Evolutionary conservation across 495 filamentous ascomycete species (phyloP).

Genomic region (Mytilinidion resinicola): DNA sequence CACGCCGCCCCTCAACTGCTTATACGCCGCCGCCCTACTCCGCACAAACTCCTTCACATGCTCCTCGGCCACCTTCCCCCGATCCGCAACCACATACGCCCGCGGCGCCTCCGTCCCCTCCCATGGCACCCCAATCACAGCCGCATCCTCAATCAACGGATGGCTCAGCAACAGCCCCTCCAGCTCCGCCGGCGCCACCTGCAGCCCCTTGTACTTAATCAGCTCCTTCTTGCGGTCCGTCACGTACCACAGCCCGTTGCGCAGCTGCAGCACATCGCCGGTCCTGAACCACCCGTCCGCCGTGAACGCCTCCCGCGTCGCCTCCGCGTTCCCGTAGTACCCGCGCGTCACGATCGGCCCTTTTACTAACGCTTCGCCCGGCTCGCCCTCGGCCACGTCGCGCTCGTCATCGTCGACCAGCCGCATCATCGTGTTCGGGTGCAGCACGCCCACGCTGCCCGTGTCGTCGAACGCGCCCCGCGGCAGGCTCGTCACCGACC

Average conservation of each 20-base stretch:
- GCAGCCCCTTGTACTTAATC: constrained; percentile 38
- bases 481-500: constrained; percentile 33
- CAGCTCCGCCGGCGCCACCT: constrained; percentile 39
- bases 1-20: too few species aligned
- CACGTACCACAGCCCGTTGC: constrained; percentile 33
- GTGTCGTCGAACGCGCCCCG: constrained; percentile 29
- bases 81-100: too few species aligned
- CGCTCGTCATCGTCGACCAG: constrained; percentile 44
- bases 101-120: too few species aligned
- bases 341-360: constrained; percentile 40
- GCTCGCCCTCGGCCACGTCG: constrained; percentile 26
- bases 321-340: constrained; percentile 37
- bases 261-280: constrained; percentile 35
- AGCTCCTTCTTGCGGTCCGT: constrained; percentile 42
- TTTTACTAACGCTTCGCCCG: constrained; percentile 35
- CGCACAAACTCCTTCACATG: too few species aligned
- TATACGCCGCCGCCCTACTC: too few species aligned
- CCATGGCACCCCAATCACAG: constrained; percentile 33
- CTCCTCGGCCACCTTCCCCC: too few species aligned
- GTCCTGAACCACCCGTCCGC: constrained; percentile 38
- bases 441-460: constrained; percentile 57
- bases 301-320: constrained; percentile 35
- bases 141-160: constrained; percentile 33
- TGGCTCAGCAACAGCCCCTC: constrained; percentile 37
- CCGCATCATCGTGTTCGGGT: constrained; percentile 60